Evolutionary conservation across 768 basidiomycete genomes (phyloP).

Genomic region (Gautieria morchelliformis): DNA sequence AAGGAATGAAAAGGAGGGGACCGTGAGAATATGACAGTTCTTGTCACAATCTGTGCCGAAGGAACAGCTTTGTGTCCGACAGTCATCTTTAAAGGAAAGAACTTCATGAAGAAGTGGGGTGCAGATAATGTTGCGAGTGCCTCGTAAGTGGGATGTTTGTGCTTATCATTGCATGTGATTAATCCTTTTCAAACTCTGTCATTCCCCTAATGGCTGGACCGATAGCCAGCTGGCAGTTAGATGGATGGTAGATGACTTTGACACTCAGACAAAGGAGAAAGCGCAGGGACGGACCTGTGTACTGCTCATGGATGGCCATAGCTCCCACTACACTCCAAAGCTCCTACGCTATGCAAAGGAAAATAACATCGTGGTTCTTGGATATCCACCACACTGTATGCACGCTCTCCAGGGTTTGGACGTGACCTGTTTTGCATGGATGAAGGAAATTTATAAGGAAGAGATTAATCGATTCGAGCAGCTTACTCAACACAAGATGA

Average conservation of each 20-base stretch:
- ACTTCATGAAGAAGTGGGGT: conserved; percentile 26
- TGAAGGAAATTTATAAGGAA: conserved; percentile 24
- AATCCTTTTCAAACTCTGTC: conserved; percentile 21
- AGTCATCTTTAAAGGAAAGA: conserved; percentile 32
- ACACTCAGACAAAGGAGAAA: conserved; percentile 28
- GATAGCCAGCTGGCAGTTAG: conserved; percentile 26
- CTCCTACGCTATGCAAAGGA: conserved; percentile 30
- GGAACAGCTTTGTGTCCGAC: conserved; percentile 27
- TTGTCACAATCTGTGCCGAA: conserved; percentile 35
- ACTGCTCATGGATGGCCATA: conserved; percentile 39
- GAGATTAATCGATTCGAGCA: conserved; percentile 20
- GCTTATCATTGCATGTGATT: neutral
- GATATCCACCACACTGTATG: conserved; percentile 36
- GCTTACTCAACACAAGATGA: conserved; percentile 15
- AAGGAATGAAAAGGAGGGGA: conserved; percentile 18
- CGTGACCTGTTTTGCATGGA: conserved; percentile 24
- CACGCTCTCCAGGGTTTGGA: conserved; percentile 39
- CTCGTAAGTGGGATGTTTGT: conserved; percentile 21
- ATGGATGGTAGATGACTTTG: conserved; percentile 30
- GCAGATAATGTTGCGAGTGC: conserved; percentile 32
- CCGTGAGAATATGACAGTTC: conserved; percentile 30
- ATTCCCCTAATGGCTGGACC: conserved; percentile 28
- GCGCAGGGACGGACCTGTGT: conserved; percentile 19
- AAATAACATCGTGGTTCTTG: conserved; percentile 31
- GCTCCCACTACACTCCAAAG: conserved; percentile 28